A percentile compares a stretch with the other conserved stretches of the same genome.
These are phyloP conservation scores for Limnanthes douglasii DNA, from an alignment of 345 rosid genomes.

Conservation along the genomic window DNA sequence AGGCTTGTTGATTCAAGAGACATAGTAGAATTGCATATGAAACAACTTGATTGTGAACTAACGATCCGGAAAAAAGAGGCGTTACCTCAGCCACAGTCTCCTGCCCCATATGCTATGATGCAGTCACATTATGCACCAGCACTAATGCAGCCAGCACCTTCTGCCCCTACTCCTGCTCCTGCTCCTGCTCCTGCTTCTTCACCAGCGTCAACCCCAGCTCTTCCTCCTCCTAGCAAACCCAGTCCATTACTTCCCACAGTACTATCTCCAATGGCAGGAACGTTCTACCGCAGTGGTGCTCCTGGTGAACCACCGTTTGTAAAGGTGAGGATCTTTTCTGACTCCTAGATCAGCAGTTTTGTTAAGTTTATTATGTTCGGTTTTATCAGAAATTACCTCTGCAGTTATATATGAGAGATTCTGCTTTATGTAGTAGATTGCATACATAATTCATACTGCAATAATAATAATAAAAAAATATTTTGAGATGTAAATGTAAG, in stretches of 20 bases:
- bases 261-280: slow-evolving; percentile 88
- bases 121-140: slow-evolving; percentile 31
- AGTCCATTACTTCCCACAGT: slow-evolving; percentile 61
- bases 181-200: slow-evolving; percentile 20
- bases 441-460: no score
- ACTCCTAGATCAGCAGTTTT: slow-evolving; percentile 1
- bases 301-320: slow-evolving; percentile 77
- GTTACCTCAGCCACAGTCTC: slow-evolving; percentile 38
- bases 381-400: no score
- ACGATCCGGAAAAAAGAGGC: slow-evolving; percentile 83
- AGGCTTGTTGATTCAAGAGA: slow-evolving; percentile 92
- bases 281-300: slow-evolving; percentile 62
- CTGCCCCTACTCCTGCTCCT: slow-evolving; percentile 26
- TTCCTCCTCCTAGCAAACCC: slow-evolving; percentile 26
- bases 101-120: slow-evolving; percentile 42
- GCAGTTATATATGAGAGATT: slow-evolving; percentile 3
- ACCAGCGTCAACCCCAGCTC: slow-evolving; percentile 26
- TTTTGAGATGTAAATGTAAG: no score
- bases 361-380: neutral
- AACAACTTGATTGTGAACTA: slow-evolving; percentile 75
- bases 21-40: slow-evolving; percentile 71
- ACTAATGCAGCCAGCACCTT: slow-evolving; percentile 16
- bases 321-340: slow-evolving; percentile 31
- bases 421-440: no score
- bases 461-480: no score